Percentiles rank a stretch among this genome's conserved stretches.
phyloP scores from a whole-genome alignment of 495 filamentous ascomycete genomes.

The Symbiotaphrina buchneri region DNA sequence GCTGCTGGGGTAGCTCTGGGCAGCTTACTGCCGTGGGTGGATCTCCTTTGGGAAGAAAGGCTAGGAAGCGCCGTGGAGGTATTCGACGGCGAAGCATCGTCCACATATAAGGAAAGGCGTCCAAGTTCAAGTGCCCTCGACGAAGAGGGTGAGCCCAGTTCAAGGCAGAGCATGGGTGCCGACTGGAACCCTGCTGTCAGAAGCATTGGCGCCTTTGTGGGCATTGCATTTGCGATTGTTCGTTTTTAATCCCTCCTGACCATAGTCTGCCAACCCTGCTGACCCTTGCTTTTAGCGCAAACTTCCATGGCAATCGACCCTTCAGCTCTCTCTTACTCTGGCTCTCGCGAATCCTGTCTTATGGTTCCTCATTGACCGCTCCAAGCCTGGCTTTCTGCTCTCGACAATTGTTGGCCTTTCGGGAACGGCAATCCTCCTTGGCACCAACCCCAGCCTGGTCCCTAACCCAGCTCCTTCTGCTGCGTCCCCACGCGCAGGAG shows the following conservation, averaged over 20 bases:
- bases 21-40: constrained; percentile 64
- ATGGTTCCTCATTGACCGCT: constrained; percentile 91
- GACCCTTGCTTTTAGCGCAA: constrained; percentile 28
- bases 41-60: constrained; percentile 32
- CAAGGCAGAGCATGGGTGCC: constrained; percentile 13
- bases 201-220: constrained; percentile 82
- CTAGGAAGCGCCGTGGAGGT: constrained; percentile 6
- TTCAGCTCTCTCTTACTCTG: constrained; percentile 78
- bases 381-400: constrained; percentile 59
- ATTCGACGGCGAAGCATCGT: background rate
- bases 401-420: constrained; percentile 44
- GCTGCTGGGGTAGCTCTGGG: constrained; percentile 54
- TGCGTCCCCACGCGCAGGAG: background rate
- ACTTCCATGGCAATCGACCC: constrained; percentile 80
- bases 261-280: background rate
- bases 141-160: constrained; percentile 5
- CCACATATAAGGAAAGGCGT: background rate
- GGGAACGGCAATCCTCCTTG: constrained; percentile 50
- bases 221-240: constrained; percentile 92
- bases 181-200: constrained; percentile 72
- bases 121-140: constrained; percentile 8
- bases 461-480: constrained; percentile 26
- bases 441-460: constrained; percentile 53
- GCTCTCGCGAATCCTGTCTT: constrained; percentile 82
- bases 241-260: constrained; percentile 10